Base-by-base conservation (phyloP, 768 basidiomycete species). In the Rubroboletus pulcherrimus region DNA sequence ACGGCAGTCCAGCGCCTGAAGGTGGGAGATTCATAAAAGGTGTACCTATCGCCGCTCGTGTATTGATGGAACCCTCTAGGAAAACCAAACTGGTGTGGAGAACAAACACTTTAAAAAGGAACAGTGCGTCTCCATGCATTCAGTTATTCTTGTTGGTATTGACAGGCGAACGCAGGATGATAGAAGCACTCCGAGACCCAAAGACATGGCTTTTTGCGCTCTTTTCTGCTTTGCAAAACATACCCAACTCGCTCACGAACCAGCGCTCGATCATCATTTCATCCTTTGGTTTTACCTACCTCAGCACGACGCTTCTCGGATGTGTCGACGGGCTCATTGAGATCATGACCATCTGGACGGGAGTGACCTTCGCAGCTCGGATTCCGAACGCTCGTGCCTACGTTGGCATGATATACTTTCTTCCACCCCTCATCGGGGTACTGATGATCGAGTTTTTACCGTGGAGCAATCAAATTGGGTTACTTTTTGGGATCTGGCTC, bases 61-160 rank as follows among this genome's bases (percentile, higher is more conserved):
- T 40, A 44, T 31, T 57, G 7, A 60, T 12, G 38, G 19, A 17
- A 15, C 6, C 19, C 11, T 21, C 7, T 59, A 85, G 82, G 79
- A 75, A 69, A 89, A 90, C 58, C 87, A 91, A 80, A 87, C 86
- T 0, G 90, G 89, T 31, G 80, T 90, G 10, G 89, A 91, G 71
- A 91, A 89, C 65, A 92, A 91, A 63, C 78, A 78, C 50, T 91
- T 88, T 73, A 91, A 91, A 73, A 81, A 77, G 51, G 85, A 89
- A 37, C 89, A 91, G 88, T 89, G 53, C 58, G 86, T 77, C 10
- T 21, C 34, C 1, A 29, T 19, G 2, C 14, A 14, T n/a, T 38
- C 5, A 9, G 11, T 34, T 14, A 41, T 5, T 37, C 31, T 19
- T 44, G n/a, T 17, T 38, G 11, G 10, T 1, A 19, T 19, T 55